Conservation (phyloP, 257 asterid species). For the Fraxinus quadrangulata region DNA sequence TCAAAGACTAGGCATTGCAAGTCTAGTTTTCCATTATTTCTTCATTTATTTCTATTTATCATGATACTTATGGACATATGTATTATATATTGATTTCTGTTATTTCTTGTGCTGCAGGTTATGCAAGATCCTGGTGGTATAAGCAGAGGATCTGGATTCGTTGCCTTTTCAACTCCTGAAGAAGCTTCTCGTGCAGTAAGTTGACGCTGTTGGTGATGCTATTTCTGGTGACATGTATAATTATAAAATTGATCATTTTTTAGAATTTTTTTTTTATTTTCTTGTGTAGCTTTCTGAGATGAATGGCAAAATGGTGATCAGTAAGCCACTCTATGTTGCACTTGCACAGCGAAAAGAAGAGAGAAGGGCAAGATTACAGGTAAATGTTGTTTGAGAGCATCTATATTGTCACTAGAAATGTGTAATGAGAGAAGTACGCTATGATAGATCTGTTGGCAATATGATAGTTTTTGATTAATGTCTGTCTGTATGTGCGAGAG, state of each 20-base stretch:
- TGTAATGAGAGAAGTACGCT: neutral
- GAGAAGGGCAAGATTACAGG: constrained; percentile 33
- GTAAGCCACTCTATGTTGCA: constrained; percentile 37
- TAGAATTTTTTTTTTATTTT: too few species aligned
- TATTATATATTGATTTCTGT: too few species aligned
- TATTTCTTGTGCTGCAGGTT: neutral
- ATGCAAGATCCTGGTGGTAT: constrained; percentile 10
- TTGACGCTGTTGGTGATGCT: neutral
- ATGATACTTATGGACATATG: too few species aligned
- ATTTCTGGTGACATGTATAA: neutral
- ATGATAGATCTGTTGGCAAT: neutral
- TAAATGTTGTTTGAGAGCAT: too few species aligned
- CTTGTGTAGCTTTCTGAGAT: constrained; percentile 25
- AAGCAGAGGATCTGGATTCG: constrained; percentile 5
- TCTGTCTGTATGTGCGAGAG: neutral
- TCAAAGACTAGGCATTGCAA: neutral
- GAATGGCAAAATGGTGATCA: constrained; percentile 31
- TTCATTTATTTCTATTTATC: too few species aligned
- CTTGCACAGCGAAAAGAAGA: constrained; percentile 36
- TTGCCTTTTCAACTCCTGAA: constrained; percentile 13
- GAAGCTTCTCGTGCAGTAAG: constrained; percentile 15
- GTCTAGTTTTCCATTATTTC: too few species aligned
- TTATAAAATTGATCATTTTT: neutral
- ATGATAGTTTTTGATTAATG: too few species aligned
- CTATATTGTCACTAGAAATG: neutral